Evolutionary conservation across 306 rosid species (phyloP).

Genomic region (Inga oerstediana): DNA sequence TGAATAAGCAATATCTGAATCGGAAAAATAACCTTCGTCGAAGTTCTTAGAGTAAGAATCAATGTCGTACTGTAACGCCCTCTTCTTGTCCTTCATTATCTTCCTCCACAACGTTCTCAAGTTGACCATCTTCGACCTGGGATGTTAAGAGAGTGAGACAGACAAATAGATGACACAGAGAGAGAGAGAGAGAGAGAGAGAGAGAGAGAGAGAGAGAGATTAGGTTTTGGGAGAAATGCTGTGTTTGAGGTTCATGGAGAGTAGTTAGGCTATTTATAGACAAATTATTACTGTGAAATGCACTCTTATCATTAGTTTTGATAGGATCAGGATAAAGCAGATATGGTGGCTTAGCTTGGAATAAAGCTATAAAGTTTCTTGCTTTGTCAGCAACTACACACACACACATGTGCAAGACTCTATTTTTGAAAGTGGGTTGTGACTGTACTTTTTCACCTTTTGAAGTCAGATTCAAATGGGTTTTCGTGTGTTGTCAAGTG

Average conservation of each 20-base stretch:
- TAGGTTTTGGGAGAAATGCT: not conserved
- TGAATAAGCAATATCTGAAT: constrained; percentile 54
- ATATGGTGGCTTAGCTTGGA: not conserved
- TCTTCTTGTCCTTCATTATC: constrained; percentile 54
- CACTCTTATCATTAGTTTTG: not conserved
- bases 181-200: not conserved
- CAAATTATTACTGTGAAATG: not conserved
- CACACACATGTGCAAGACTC: not conserved
- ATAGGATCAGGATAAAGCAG: constrained; percentile 7
- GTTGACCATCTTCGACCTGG: constrained; percentile 26
- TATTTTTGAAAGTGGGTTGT: not conserved
- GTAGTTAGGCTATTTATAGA: not conserved
- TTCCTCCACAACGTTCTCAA: constrained; percentile 60
- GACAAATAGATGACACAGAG: no score
- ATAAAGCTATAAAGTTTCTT: constrained; percentile 9
- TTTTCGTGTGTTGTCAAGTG: not conserved
- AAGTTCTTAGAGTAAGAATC: constrained; percentile 61
- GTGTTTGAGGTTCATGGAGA: not conserved
- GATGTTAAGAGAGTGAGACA: no score
- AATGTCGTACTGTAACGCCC: constrained; percentile 54
- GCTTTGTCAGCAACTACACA: not conserved
- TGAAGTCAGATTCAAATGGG: constrained; percentile 16
- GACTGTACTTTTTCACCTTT: not conserved
- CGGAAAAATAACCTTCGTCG: constrained; percentile 57
- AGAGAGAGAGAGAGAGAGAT: not conserved